Evolutionary conservation across 345 rosid species (phyloP), one percentile per base, ranked within the genome.

Genomic region (Populus simonii): DNA sequence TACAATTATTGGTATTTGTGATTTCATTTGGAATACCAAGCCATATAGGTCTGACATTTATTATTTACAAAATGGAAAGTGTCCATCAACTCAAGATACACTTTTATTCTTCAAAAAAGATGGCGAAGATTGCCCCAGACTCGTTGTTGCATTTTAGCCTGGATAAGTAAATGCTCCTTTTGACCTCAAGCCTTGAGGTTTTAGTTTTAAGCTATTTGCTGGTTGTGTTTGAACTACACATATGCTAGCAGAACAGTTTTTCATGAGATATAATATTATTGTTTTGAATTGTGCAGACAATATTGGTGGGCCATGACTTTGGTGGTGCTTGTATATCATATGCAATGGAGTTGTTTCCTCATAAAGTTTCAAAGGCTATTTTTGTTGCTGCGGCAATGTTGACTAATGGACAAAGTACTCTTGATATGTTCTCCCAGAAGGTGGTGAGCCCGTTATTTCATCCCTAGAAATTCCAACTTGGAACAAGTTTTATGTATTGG

Each of bases 251-350:
- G n/a, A 57, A 43, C 22, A 49, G n/a, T 6, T 36, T 72, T 67
- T 49, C 45, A 51, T 31, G 29, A 62, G 39, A 49, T 35, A 61
- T 1, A 31, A 20, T 5, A 27, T 73, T 76, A 43, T 66, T 23
- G 6, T n/a, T 39, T 55, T 59, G 59, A 36, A 63, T 66, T 17
- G 6, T 81, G 88, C 88, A 96, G 99, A 97, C 91, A 80, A 88
- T 96, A 74, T 86, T 96, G 92, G 97, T 90, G 5, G 98, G 98
- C 47, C 99, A 93, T 16, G 98, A 96, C 85, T 89, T 96, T 77
- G 99, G 98, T 66, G 99, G 99, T 71, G 90, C 97, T 55, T 93
- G 99, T 75, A 73, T 91, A 72, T 91, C 97, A 10, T 89, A 90
- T 73, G 94, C 89, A 59, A 90, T 93, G 98, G 99, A 96, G 86